Base-by-base conservation (phyloP, 2,329 filamentous ascomycete genomes). In the Thyridium curvatum region DNA sequence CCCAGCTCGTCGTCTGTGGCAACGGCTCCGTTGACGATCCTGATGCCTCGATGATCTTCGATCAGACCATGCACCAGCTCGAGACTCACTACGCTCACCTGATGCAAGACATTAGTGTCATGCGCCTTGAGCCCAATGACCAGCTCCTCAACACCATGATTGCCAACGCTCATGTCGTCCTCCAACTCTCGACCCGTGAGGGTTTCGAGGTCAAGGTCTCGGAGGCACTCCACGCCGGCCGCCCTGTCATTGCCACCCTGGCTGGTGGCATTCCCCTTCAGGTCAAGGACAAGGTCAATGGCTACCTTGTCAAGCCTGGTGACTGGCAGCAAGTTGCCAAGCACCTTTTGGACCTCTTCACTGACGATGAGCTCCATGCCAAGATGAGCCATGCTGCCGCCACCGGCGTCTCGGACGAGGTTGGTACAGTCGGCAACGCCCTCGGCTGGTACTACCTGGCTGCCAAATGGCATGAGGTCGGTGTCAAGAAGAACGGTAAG, bases 141-240 rank as follows among this genome's bases (percentile, higher is more conserved):
- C 86, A 93, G 59, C 70, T 89, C 15, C 77, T 93, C 50, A 90
- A 93, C 58, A 77, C 79, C 0, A 66, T 93, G 32, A 72, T 93
- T 44, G 79, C 81, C 30, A 82, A 83, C 36, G 80, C 84, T 1
- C 77, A 82, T 41, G 77, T 89, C 8, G 82, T 82, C 1, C 72
- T 93, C 8, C 86, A 93, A 59, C 76, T 93, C 6, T 90, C 84
- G 3, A 89, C 82, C 0, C 77, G 84, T 29, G 86, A 93, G 55
- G 86, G 86, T 0, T 93, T 93, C 50, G 86, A 93, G 60, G 82
- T 93, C 50, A 93, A 93, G 61, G 85, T 93, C 5, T 88, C 83
- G 0, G 87, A 93, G 60, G 86, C 84, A 1, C 69, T 91, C 16
- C 86, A 90, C 54, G 86, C 88, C 33, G 86, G 86, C 12, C 77